Base-by-base conservation (phyloP, 805 yeast genomes). In the Candida chilensis region DNA sequence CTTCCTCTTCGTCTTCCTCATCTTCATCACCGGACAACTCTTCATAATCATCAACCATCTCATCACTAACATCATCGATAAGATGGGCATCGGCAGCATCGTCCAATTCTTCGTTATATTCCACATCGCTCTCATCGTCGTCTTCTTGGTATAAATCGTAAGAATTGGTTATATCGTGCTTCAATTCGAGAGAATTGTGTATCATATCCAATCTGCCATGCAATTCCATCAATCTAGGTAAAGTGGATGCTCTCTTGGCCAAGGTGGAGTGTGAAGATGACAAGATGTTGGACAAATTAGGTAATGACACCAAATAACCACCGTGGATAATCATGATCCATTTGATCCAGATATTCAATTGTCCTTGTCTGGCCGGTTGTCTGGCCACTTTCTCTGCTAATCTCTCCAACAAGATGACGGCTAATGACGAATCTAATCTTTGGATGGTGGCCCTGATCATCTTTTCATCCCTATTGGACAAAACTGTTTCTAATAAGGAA, bases 401-500 rank as follows among this genome's bases (percentile, higher is more conserved):
- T 39, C 72, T 60, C 38, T 71, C 74, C 41, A 74, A 52, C 26
- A 74, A 55, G 9, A 61, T 47, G 17, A 70, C 65, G 4, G 74
- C 73, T 38, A 67, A 59, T 3, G 64, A 50, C 6, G 75, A 55
- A 28, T 70, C 71, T 30, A 73, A 52, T 38, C 64, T 62, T 12
- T 64, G 37, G 27, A 73, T 61, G 5, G 79, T 73, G 32, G 62
- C 60, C 40, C 64, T 66, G 27, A 72, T 67, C 6, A 70, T 56
- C 5, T 45, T 49, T 29, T 71, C 70, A 39, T 73, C 78, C 28
- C 64, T 60, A 41, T 71, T 71, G 35, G 55, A 54, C 38, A 92
- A 64, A 9, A 94, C 95, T 3, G 85, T 74, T 52, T 92, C 97
- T 37, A 92, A 64, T 33, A 92, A 62, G 7, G 92, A 61, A 44